Evolutionary conservation across 73 alveolate genomes (phyloP), one percentile per base, ranked within the genome.

Genomic region (Paramecium sonneborni): DNA sequence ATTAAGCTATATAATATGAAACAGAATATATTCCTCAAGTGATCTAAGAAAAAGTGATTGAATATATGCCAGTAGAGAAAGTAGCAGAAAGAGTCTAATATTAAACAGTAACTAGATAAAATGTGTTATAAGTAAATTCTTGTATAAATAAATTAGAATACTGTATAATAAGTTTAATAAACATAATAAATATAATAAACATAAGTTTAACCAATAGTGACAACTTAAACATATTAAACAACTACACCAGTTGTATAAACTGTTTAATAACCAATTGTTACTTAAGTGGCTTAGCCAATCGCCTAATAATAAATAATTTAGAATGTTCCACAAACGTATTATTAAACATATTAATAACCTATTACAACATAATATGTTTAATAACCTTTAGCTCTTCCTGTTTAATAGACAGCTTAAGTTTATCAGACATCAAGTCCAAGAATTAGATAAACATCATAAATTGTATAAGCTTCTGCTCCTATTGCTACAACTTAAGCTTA

Each of bases 51-150:
- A 69, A 76, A 18, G 79, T 34, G 35, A 67, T 88, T 41, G 94
- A 88, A 44, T 88, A 88, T 26, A 85, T 70, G 11, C 85, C 91
- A 24, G 91, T 88, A 1, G 76, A 76, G n/a, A 88, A 72, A 70
- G 41, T 32, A 11, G 48, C 70, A n/a, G 91, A 88, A 70, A 88
- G 94, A 46, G 87, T 82, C 7, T 91, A 88, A 62, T 88, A 88
- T 35, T 23, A 56, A 14, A 57, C 38, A 18, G 24, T 26, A 5
- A 62, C 68, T 1, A 62, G 30, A 32, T 23, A 35, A 84, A 62
- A 62, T 57, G 26, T 62, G 18, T 55, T 30, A 12, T 57, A 15
- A 62, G 58, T 32, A 74, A 34, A 10, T 30, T 28, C 3, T 5
- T 52, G 30, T 12, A 74, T 34, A 4, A n/a, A 37, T 10, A 35